These are phyloP conservation scores for Sistotremastrum suecicum DNA, from an alignment of 768 basidiomycete species.

Conservation along the genomic window DNA sequence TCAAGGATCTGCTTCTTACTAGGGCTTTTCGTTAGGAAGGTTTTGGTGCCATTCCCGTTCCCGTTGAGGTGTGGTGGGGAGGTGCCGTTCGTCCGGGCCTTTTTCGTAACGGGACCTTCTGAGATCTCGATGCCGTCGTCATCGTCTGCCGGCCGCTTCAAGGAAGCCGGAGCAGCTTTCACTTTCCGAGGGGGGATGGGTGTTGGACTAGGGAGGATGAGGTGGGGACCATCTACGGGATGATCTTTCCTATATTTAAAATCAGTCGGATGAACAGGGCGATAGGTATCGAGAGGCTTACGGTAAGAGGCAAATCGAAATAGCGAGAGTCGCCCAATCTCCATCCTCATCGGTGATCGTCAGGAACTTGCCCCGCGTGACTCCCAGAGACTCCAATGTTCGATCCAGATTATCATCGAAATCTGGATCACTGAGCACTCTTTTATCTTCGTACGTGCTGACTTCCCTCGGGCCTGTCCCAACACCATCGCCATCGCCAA, in stretches of 20 bases:
- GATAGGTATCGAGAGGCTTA: conserved; percentile 27
- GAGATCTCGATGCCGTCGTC: conserved; percentile 39
- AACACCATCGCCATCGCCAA: conserved; percentile 29
- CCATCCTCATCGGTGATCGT: conserved; percentile 83
- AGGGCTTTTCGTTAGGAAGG: conserved; percentile 23
- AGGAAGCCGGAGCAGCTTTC: conserved; percentile 18
- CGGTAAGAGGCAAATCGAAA: conserved; percentile 60
- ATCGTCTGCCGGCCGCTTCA: conserved; percentile 46
- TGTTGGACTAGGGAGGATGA: conserved; percentile 52
- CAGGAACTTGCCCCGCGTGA: conserved; percentile 75
- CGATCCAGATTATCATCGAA: conserved; percentile 80
- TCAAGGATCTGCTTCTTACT: conserved; percentile 55
- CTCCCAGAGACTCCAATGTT: conserved; percentile 68
- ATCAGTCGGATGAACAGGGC: conserved; percentile 10
- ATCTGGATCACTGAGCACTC: conserved; percentile 83
- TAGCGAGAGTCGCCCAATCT: conserved; percentile 52
- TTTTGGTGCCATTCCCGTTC: conserved; percentile 9
- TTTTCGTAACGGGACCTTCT: conserved; percentile 45
- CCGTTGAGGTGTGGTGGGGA: conserved; percentile 9
- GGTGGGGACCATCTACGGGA: conserved; percentile 31
- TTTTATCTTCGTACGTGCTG: conserved; percentile 75
- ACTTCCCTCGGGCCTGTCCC: conserved; percentile 41
- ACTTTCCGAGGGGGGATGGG: conserved; percentile 37
- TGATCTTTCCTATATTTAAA: conserved; percentile 20
- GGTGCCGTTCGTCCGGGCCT: conserved; percentile 23